Base-by-base conservation (phyloP, 2,329 filamentous ascomycete species). In the Microascus cirrosus region DNA sequence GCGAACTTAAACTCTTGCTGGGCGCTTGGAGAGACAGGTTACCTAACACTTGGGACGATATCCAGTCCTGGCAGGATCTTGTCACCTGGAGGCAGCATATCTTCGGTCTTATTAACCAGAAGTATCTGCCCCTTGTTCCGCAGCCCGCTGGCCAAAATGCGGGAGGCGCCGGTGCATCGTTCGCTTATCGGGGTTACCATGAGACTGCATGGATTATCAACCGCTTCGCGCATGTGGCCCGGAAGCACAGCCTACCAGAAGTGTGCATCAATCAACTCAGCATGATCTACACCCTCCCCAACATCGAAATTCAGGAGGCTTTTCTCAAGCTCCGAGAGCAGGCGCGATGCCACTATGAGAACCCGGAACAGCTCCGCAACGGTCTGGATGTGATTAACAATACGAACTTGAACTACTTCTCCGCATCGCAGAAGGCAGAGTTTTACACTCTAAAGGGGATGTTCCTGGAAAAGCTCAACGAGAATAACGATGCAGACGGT, bases 131-230 rank as follows among this genome's bases (percentile, higher is more conserved):
- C 57, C 80, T 99, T 53, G 76, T 97, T 45, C 92, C 91, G 1
- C 85, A 83, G 20, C 86, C 89, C 66, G 85, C 87, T 3, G 69
- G 70, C 25, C 86, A 88, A 68, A 94, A 90, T 64, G 84, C 91
- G 1, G 89, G 89, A 58, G 91, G 90, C 59, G 93, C 93, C 54
- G 91, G 90, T 58, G 93, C 93, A 54, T 96, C 92, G 0, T 97
- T 94, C 70, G 94, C 94, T 0, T 99, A 99, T 69, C 85, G 94
- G 52, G 94, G 94, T 28, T 99, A 96, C 68, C 94, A 99, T 66
- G 94, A 99, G 74, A 99, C 94, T 13, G 94, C 94, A 2, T 99
- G 94, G 94, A 99, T 99, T 64, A 99, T 99, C 73, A 99, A 99
- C 71, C 83, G 94, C 20, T 99, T 99, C 67, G 95, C 94, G 1